phyloP scores from a whole-genome alignment of 352 stramenopile genomes.

The Globisporangium abappressorium region DNA sequence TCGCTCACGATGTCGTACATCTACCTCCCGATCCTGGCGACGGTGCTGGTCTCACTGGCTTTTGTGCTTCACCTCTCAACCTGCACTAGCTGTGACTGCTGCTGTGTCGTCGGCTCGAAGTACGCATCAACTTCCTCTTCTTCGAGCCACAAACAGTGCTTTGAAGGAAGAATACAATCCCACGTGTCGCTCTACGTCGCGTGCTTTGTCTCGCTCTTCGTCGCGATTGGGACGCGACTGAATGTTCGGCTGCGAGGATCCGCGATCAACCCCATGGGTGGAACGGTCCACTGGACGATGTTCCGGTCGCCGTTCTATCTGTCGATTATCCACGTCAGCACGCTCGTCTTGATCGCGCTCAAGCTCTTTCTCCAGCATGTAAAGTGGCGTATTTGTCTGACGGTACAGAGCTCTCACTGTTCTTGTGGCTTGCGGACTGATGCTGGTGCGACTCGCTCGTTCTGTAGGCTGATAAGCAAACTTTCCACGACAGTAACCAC shows the following conservation, averaged over 20 bases:
- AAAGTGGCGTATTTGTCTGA: constrained; percentile 3
- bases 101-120: constrained; percentile 41
- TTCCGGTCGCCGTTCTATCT: constrained; percentile 66
- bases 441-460: not conserved
- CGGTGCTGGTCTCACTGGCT: constrained; percentile 31
- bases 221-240: constrained; percentile 60
- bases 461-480: constrained; percentile 28
- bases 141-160: constrained; percentile 46
- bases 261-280: constrained; percentile 72
- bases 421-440: not conserved
- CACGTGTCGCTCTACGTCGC: constrained; percentile 48
- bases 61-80: constrained; percentile 46
- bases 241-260: constrained; percentile 70
- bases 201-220: constrained; percentile 44
- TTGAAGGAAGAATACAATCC: constrained; percentile 44
- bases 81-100: constrained; percentile 62
- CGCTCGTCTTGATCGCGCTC: constrained; percentile 56
- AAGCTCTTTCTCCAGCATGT: constrained; percentile 82
- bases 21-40: constrained; percentile 48
- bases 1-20: constrained; percentile 43
- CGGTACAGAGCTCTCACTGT: not conserved
- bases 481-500: not conserved
- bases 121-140: not conserved
- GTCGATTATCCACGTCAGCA: constrained; percentile 55
- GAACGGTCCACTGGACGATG: constrained; percentile 73